phyloP scores from a whole-genome alignment of 768 basidiomycete genomes.

The Suillus bovinus region DNA sequence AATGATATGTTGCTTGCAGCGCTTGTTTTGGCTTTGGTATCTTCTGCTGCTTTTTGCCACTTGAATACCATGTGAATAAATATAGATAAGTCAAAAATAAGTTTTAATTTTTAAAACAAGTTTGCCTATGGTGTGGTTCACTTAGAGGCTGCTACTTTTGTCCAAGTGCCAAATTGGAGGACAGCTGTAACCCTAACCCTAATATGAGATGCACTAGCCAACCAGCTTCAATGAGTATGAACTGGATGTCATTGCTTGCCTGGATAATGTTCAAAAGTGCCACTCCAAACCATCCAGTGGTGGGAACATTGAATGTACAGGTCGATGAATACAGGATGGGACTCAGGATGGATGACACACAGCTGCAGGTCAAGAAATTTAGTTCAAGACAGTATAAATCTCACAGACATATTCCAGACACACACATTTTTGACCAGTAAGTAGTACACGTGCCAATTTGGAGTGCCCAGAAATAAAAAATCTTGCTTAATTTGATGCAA shows the following conservation, averaged over 20 bases:
- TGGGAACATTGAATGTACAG: constrained; percentile 19
- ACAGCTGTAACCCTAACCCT: background rate
- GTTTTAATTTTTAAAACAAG: too few species aligned
- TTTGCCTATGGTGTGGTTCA: background rate
- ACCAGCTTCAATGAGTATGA: background rate
- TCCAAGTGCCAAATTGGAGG: background rate
- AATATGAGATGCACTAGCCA: background rate
- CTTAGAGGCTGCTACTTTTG: background rate
- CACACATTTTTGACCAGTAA: constrained; percentile 5
- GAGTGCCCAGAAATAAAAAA: too few species aligned
- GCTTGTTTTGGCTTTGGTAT: too few species aligned
- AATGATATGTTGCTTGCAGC: too few species aligned
- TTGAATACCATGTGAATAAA: too few species aligned
- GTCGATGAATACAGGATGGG: constrained; percentile 19
- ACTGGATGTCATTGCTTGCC: background rate
- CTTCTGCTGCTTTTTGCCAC: too few species aligned
- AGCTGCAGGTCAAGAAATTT: constrained; percentile 14
- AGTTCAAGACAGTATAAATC: constrained; percentile 19
- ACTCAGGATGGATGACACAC: constrained; percentile 15
- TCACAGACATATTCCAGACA: constrained; percentile 9
- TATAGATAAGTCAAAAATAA: too few species aligned
- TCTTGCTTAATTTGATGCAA: too few species aligned
- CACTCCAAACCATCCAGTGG: constrained; percentile 14
- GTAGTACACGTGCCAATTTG: constrained; percentile 12
- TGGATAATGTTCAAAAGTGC: background rate